Evolutionary conservation across 495 filamentous ascomycete genomes (phyloP).

Genomic region (Parathielavia hyrcaniae): DNA sequence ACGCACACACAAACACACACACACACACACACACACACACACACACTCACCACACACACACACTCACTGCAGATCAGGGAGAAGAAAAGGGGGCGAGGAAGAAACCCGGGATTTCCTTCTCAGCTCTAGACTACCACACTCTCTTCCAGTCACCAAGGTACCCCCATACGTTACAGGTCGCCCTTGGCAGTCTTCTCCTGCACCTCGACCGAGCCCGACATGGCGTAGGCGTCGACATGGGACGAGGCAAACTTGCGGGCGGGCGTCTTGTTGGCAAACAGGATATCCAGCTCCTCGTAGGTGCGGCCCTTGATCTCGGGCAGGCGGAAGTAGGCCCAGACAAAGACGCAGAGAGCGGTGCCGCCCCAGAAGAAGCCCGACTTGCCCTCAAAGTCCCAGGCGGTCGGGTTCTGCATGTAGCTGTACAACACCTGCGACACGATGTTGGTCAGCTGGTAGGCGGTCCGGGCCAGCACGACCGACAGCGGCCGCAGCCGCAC

Average conservation of each 20-base stretch:
- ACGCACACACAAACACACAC: too few relatives aligned
- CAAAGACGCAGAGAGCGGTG: conserved; percentile 38
- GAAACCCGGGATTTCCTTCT: too few relatives aligned
- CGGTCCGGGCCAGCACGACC: conserved; percentile 55
- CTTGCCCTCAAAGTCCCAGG: conserved; percentile 59
- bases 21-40: too few relatives aligned
- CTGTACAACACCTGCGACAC: conserved; percentile 56
- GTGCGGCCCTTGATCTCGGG: conserved; percentile 57
- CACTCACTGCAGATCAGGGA: too few relatives aligned
- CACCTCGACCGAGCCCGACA: not conserved
- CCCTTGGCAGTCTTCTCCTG: not conserved
- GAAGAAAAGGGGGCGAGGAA: too few relatives aligned
- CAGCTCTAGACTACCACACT: too few relatives aligned
- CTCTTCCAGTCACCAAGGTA: not conserved
- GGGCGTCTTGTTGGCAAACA: conserved; percentile 33
- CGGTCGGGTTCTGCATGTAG: conserved; percentile 61
- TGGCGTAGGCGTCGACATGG: conserved; percentile 1
- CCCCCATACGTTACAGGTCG: too few relatives aligned
- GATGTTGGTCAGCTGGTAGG: conserved; percentile 52
- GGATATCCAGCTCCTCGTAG: conserved; percentile 52
- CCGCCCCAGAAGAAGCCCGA: conserved; percentile 64
- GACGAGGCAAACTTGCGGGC: not conserved
- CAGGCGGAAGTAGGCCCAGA: conserved; percentile 50
- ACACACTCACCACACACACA: too few relatives aligned
- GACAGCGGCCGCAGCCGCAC: conserved; percentile 56